Conservation (phyloP, 495 filamentous ascomycete genomes). For the Hypoxylon perforatum region DNA sequence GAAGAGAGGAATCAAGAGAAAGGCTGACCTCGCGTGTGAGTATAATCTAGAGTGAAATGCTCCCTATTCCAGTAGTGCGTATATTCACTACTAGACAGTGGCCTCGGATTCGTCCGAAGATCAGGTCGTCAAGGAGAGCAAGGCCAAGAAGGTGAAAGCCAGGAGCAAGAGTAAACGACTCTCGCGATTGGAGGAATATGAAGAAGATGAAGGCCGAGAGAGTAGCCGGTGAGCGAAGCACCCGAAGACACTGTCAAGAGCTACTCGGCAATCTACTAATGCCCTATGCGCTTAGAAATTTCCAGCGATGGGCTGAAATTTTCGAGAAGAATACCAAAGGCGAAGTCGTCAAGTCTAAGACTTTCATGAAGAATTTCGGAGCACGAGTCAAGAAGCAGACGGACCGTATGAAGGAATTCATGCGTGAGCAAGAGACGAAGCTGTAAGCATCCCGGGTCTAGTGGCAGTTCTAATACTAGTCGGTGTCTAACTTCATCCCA, state of each 20-base stretch:
- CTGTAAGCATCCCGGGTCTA: slow-evolving; percentile 31
- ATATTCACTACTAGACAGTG: slow-evolving; percentile 23
- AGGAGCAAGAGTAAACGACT: slow-evolving; percentile 36
- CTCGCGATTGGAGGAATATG: slow-evolving; percentile 49
- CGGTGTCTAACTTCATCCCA: slow-evolving; percentile 13
- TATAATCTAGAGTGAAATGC: background rate
- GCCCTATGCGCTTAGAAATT: slow-evolving; percentile 20
- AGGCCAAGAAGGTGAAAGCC: slow-evolving; percentile 6
- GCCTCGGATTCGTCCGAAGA: slow-evolving; percentile 20
- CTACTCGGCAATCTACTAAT: slow-evolving; percentile 1
- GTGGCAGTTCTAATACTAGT: background rate
- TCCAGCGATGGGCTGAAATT: slow-evolving; percentile 40
- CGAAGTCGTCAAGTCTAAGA: slow-evolving; percentile 44
- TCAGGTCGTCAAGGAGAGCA: slow-evolving; percentile 19
- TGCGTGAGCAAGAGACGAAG: slow-evolving; percentile 30
- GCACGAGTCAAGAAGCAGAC: slow-evolving; percentile 23
- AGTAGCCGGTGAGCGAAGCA: slow-evolving; percentile 44
- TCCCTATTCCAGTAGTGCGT: background rate
- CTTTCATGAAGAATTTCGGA: slow-evolving; percentile 45
- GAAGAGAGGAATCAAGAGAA: slow-evolving; percentile 24
- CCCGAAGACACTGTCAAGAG: background rate
- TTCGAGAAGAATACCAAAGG: slow-evolving; percentile 32
- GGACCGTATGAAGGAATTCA: slow-evolving; percentile 22
- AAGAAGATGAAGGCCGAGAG: slow-evolving; percentile 50
- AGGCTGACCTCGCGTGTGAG: slow-evolving; percentile 22